Percentiles rank a stretch among this genome's conserved stretches.
Evolutionary conservation across 2,329 filamentous ascomycete genomes (phyloP).

Genomic region (Graphium sp.): DNA sequence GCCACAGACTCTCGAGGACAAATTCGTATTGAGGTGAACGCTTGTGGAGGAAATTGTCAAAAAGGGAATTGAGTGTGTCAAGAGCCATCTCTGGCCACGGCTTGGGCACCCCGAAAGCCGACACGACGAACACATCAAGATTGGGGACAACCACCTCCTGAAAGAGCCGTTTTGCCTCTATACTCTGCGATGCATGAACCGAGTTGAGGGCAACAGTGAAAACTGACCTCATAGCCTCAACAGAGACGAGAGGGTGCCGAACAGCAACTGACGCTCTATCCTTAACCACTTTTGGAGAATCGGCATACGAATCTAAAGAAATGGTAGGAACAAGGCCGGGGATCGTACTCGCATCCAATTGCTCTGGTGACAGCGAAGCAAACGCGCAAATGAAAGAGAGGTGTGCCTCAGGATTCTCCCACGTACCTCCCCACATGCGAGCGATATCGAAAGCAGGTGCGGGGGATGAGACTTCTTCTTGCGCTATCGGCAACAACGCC

Average conservation of each 20-base stretch:
- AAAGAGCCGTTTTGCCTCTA: slow-evolving; percentile 48
- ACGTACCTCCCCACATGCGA: slow-evolving; percentile 74
- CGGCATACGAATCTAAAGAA: slow-evolving; percentile 36
- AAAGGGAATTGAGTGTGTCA: slow-evolving; percentile 60
- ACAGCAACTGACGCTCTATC: slow-evolving; percentile 45
- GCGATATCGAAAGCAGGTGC: slow-evolving; percentile 57
- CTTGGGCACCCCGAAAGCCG: slow-evolving; percentile 59
- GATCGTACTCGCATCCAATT: slow-evolving; percentile 73
- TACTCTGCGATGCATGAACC: slow-evolving; percentile 41
- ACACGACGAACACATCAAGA: slow-evolving; percentile 63
- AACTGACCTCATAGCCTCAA: slow-evolving; percentile 60
- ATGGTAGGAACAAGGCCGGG: slow-evolving; percentile 70
- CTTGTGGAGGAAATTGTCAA: slow-evolving; percentile 71
- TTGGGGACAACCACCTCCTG: slow-evolving; percentile 55
- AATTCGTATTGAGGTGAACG: slow-evolving; percentile 67
- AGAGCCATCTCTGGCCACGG: slow-evolving; percentile 61
- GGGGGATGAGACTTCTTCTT: slow-evolving; percentile 29
- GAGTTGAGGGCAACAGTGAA: slow-evolving; percentile 49
- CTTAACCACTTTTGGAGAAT: slow-evolving; percentile 28
- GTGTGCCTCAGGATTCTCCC: slow-evolving; percentile 76
- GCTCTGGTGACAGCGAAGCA: slow-evolving; percentile 54
- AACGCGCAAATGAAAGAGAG: slow-evolving; percentile 89
- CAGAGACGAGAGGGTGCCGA: slow-evolving; percentile 75
- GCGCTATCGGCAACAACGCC: slow-evolving; percentile 57
- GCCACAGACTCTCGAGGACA: slow-evolving; percentile 82